A percentile compares a stretch with the other conserved stretches of the same genome.
These are phyloP conservation scores for Medicago lupulina DNA, from an alignment of 306 rosid species.

Conservation along the genomic window DNA sequence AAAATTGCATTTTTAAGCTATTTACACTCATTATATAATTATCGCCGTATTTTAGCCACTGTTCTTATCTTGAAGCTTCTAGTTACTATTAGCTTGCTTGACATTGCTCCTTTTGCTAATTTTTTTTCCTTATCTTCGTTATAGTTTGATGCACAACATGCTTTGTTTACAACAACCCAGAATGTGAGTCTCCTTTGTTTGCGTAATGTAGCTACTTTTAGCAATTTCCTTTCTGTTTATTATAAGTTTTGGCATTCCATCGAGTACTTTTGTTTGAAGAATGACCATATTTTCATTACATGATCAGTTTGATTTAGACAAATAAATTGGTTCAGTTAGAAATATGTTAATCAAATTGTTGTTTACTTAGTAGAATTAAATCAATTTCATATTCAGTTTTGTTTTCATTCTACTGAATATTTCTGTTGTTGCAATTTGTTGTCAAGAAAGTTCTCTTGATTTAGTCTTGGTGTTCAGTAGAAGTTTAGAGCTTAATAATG, in stretches of 20 bases:
- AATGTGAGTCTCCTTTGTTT: constrained; percentile 11
- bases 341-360: neutral
- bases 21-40: neutral
- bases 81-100: neutral
- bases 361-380: neutral
- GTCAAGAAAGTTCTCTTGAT: neutral
- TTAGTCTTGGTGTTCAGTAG: neutral
- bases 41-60: neutral
- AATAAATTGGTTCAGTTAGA: neutral
- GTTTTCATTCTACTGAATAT: neutral
- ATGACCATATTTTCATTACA: neutral
- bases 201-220: constrained; percentile 2
- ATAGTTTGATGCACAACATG: constrained; percentile 6
- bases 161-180: constrained; percentile 4
- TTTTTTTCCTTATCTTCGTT: neutral
- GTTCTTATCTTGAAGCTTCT: neutral
- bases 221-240: constrained; percentile 26
- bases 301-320: neutral
- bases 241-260: constrained; percentile 22
- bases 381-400: neutral
- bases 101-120: neutral
- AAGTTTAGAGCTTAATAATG: neutral
- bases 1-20: neutral
- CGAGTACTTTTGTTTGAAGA: constrained; percentile 17
- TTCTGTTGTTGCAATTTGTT: constrained; percentile 3